Evolutionary conservation across 768 basidiomycete species (phyloP).

Genomic region (Trametes gibbosa): DNA sequence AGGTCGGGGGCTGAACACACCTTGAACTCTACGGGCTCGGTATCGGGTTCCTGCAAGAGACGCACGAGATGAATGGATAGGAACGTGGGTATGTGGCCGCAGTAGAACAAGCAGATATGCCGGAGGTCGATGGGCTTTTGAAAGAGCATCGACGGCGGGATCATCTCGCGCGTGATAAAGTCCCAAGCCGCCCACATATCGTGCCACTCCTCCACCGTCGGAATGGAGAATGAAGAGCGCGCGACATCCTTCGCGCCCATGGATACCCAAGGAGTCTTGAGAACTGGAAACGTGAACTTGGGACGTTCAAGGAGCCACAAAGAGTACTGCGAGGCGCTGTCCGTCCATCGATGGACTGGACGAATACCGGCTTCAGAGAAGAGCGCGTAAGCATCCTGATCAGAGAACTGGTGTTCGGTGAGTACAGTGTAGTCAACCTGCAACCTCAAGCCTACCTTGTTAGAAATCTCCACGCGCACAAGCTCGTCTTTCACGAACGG

Average conservation of each 20-base stretch:
- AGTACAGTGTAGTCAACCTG: not conserved
- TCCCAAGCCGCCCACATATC: slow-evolving; percentile 90
- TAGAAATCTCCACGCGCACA: slow-evolving; percentile 81
- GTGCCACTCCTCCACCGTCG: slow-evolving; percentile 76
- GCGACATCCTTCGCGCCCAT: slow-evolving; percentile 1
- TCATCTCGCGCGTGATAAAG: slow-evolving; percentile 78
- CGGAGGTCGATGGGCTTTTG: slow-evolving; percentile 91
- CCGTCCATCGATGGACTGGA: slow-evolving; percentile 83
- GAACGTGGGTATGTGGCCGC: slow-evolving; percentile 92
- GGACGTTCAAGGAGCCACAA: slow-evolving; percentile 93
- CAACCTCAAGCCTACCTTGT: slow-evolving; percentile 58
- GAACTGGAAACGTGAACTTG: slow-evolving; percentile 68
- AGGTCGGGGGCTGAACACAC: slow-evolving; percentile 29
- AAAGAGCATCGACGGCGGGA: slow-evolving; percentile 79
- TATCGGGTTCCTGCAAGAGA: slow-evolving; percentile 71
- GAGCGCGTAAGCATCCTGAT: slow-evolving; percentile 60
- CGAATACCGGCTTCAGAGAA: slow-evolving; percentile 79
- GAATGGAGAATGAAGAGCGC: slow-evolving; percentile 57
- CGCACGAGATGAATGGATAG: slow-evolving; percentile 86
- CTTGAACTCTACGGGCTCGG: slow-evolving; percentile 83
- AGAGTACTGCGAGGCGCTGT: slow-evolving; percentile 67
- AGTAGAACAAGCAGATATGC: slow-evolving; percentile 96
- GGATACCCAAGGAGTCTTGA: slow-evolving; percentile 36
- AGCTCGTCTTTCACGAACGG: slow-evolving; percentile 69
- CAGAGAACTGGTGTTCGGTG: slow-evolving; percentile 62